Evolutionary conservation across 73 alveolate species (phyloP), one percentile per base, ranked within the genome.

Genomic region (Blepharisma stoltei): DNA sequence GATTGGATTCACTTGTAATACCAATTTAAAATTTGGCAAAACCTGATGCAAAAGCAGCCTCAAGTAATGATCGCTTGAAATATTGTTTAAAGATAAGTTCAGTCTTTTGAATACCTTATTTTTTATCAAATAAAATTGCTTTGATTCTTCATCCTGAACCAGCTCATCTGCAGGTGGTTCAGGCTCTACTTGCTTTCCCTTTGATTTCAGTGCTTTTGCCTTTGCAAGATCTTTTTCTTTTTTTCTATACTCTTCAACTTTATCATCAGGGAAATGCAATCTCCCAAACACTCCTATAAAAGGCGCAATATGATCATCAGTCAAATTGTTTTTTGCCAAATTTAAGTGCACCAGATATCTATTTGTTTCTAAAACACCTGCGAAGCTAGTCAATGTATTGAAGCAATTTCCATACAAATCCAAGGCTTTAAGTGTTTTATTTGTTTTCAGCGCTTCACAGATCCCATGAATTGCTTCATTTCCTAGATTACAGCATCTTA

Each of bases 221-320:
- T 60, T 60, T 25, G 73, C 73, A 20, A 60, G 46, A 14, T 60
- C 73, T 38, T 60, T 60, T 60, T 60, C 73, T 38, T 60, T 60
- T 38, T 60, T 60, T 38, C 73, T 14, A 60, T 60, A 60, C 73
- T 60, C 73, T 25, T 60, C 73, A 0, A 60, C 73, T 25, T 60
- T 60, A 25, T 60, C 73, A 14, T 60, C 73, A 14, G 73, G 73
- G 45, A 60, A 60, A 8, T 60, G 46, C 14, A 60, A 38, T 60
- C 23, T 60, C 23, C 73, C 73, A 60, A 60, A 60, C 14, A 60
- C 73, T 4, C 73, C 73, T 18, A 60, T 47, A 14, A 60, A 25
- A 60, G 49, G 46, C 14, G 49, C 46, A 14, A 60, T 8, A 3
- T 38, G n/a, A 18, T 60, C 73, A 60, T 60, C 73, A 60, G 73